Conservation (phyloP, 1,284 basidiomycete genomes). For the Meira nashicola region DNA sequence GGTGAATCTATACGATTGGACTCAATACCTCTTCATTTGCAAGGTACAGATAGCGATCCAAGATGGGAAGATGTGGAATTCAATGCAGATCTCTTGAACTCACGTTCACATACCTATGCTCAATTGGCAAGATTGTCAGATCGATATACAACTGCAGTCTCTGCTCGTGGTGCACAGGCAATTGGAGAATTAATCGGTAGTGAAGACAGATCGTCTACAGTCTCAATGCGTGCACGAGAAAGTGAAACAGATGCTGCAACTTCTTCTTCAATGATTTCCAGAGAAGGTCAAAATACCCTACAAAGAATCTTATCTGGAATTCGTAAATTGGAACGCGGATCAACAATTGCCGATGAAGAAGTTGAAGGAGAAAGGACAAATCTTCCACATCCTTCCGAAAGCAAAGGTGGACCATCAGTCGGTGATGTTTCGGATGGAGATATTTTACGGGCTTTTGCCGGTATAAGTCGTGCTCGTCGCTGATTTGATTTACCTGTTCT, state of each 20-base stretch:
- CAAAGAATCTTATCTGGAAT: neutral
- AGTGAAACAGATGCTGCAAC: neutral
- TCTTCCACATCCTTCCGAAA: neutral
- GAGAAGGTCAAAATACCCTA: neutral
- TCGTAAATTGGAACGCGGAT: neutral
- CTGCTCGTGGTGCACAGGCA: neutral
- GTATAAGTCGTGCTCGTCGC: too few relatives aligned
- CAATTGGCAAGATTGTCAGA: slow-evolving; percentile 1
- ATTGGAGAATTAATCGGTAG: neutral
- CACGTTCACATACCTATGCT: neutral
- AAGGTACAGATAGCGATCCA: neutral
- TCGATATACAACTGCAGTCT: slow-evolving; percentile 3
- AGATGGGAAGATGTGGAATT: slow-evolving; percentile 11
- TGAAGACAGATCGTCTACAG: neutral
- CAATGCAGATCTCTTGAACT: slow-evolving; percentile 4
- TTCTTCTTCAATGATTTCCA: neutral
- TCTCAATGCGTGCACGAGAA: neutral
- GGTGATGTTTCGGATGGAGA: slow-evolving; percentile 7
- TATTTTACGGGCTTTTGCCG: slow-evolving; percentile 2
- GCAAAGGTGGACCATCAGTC: neutral
- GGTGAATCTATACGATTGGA: too few relatives aligned
- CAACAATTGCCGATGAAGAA: neutral
- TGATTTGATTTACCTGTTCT: too few relatives aligned
- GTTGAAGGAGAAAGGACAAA: neutral
- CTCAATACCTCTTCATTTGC: too few relatives aligned